Conservation (phyloP, 495 filamentous ascomycete species). For the Coniosporium apollinis region DNA sequence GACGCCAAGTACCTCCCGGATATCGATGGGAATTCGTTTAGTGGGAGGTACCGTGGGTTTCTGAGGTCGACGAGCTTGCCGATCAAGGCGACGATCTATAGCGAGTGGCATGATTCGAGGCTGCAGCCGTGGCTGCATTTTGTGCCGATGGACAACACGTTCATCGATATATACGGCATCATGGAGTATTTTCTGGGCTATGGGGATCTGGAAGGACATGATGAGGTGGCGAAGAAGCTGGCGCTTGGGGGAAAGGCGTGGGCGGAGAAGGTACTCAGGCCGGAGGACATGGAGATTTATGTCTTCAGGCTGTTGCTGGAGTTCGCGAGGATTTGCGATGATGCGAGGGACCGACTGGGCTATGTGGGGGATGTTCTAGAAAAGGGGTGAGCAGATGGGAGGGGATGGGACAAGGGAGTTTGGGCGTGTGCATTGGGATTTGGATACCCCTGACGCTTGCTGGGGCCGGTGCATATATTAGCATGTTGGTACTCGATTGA, state of each 20-base stretch:
- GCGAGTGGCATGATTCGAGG: constrained; percentile 23
- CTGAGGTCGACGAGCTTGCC: constrained; percentile 12
- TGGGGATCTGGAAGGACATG: constrained; percentile 30
- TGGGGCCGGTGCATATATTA: too few relatives aligned
- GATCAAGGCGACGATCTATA: constrained; percentile 25
- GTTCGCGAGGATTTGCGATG: constrained; percentile 50
- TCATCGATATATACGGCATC: constrained; percentile 56
- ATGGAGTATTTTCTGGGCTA: constrained; percentile 64
- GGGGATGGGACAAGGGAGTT: too few relatives aligned
- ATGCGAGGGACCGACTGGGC: constrained; percentile 46
- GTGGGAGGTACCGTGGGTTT: constrained; percentile 18
- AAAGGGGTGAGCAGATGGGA: too few relatives aligned
- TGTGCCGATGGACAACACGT: constrained; percentile 75
- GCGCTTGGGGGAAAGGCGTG: constrained; percentile 46
- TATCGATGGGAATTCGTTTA: constrained; percentile 23
- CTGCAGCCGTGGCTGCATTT: constrained; percentile 26
- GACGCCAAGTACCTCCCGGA: constrained; percentile 23
- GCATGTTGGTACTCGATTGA: too few relatives aligned
- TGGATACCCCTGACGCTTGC: too few relatives aligned
- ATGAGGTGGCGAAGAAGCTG: constrained; percentile 41
- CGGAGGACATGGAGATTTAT: constrained; percentile 61
- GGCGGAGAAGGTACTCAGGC: constrained; percentile 49
- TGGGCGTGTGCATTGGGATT: too few relatives aligned
- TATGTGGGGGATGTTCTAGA: constrained; percentile 41
- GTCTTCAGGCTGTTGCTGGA: constrained; percentile 51